Base-by-base conservation (phyloP, 2,329 filamentous ascomycete species). In the Ophiocordyceps camponoti-saundersi region DNA sequence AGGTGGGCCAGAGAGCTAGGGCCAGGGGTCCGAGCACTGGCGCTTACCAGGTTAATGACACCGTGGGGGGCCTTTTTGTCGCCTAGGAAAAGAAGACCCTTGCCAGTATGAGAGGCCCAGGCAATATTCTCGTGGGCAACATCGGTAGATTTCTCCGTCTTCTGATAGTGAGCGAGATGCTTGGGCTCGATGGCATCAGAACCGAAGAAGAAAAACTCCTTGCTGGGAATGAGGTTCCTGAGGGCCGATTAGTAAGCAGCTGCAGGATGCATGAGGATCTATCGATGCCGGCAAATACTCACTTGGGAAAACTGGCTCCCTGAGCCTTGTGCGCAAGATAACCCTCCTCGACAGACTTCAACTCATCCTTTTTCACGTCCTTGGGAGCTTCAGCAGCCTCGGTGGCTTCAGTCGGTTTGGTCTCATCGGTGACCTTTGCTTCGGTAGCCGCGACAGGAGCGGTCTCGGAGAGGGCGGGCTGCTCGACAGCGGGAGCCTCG, bases 61-160 rank as follows among this genome's bases (percentile, higher is more conserved):
- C 86, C 83, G 55, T 80, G 73, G 50, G 90, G 89, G 50, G 76
- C 75, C 53, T 77, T 72, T 79, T 93, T 95, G 68, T 94, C 84
- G 59, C 83, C 82, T 67, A 86, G 85, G 75, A 93, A 95, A 41
- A 96, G 73, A 20, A 96, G 82, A 61, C 92, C 92, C 74, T 94
- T 94, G 65, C 90, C 90, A 49, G 90, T 95, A 73, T 94, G 80
- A 56, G 80, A 80, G 52, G 90, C 87, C 87, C 92, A 95, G 34
- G 92, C 84, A 55, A 80, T 82, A 56, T 83, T 82, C 54, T 85
- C 75, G 70, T 93, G 82, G 51, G 84, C 82, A 54, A 81, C 65
- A 51, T 75, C 73, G 47, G 80, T 73, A 48, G 81, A 73, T 81
- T 95, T 95, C 77, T 95, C 88, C 59, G 79, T 81, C 68, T 88